These are phyloP conservation scores for Lepidopterella palustris DNA, from an alignment of 495 filamentous ascomycete species.

Conservation along the genomic window DNA sequence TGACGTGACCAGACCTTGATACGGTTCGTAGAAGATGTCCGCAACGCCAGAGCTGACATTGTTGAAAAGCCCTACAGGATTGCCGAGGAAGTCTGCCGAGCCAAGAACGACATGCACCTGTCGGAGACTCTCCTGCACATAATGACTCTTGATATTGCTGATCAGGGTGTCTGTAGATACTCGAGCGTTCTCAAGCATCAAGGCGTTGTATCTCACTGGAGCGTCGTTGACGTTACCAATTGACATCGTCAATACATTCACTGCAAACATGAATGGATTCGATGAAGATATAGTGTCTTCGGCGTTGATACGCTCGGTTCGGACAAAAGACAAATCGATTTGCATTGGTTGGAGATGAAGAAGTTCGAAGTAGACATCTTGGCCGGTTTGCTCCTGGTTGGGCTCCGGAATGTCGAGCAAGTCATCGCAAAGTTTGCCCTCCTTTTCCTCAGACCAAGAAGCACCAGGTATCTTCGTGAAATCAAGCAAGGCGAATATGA, in stretches of 20 bases:
- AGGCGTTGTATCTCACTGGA: slow-evolving; percentile 81
- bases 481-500: slow-evolving; percentile 90
- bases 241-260: slow-evolving; percentile 98
- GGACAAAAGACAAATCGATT: slow-evolving; percentile 91
- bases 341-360: slow-evolving; percentile 97
- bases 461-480: slow-evolving; percentile 92
- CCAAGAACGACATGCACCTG: slow-evolving; percentile 95
- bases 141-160: slow-evolving; percentile 82
- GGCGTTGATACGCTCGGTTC: slow-evolving; percentile 91
- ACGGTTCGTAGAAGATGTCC: slow-evolving; percentile 98
- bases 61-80: slow-evolving; percentile 96
- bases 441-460: slow-evolving; percentile 77
- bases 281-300: slow-evolving; percentile 83
- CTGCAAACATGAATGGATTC: slow-evolving; percentile 94
- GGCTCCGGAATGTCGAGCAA: slow-evolving; percentile 88
- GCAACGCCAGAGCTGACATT: slow-evolving; percentile 94
- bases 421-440: slow-evolving; percentile 84
- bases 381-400: slow-evolving; percentile 68
- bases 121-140: slow-evolving; percentile 89
- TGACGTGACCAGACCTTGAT: slow-evolving; percentile 94
- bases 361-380: slow-evolving; percentile 96
- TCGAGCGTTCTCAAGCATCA: slow-evolving; percentile 92
- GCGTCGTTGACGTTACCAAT: slow-evolving; percentile 98
- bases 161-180: slow-evolving; percentile 79
- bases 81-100: slow-evolving; percentile 96